phyloP scores from a whole-genome alignment of 2,329 filamentous ascomycete species.

The Drechslerella dactyloides region DNA sequence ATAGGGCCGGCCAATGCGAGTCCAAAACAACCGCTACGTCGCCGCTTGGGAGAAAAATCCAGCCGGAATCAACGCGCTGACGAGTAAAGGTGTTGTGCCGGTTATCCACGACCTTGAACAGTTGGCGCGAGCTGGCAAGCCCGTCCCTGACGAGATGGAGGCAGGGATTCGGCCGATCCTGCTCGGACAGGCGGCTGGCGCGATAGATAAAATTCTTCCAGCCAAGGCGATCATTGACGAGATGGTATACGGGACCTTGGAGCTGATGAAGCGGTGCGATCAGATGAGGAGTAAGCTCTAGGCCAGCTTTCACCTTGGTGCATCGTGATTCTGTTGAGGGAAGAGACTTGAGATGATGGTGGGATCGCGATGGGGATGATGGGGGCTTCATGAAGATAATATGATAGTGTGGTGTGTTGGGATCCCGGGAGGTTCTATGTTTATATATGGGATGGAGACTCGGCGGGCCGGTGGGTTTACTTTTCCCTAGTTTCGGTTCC shows the following conservation, averaged over 20 bases:
- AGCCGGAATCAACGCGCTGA: conserved; percentile 75
- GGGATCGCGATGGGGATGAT: background rate
- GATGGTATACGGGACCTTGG: conserved; percentile 80
- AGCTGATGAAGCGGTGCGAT: conserved; percentile 62
- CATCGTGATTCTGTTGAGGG: background rate
- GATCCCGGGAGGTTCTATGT: too few relatives aligned
- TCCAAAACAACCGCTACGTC: conserved; percentile 83
- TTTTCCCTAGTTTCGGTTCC: too few relatives aligned
- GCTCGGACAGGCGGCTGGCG: conserved; percentile 91
- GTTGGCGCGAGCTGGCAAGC: conserved; percentile 63
- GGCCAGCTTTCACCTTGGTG: background rate
- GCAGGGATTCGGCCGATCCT: conserved; percentile 77
- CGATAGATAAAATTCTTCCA: conserved; percentile 77
- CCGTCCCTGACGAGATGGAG: conserved; percentile 77
- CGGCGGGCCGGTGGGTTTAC: too few relatives aligned
- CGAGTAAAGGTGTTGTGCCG: conserved; percentile 77
- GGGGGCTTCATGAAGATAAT: too few relatives aligned
- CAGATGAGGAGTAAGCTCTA: conserved; percentile 36
- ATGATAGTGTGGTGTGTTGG: too few relatives aligned
- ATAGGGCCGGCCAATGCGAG: conserved; percentile 78
- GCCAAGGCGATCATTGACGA: conserved; percentile 82
- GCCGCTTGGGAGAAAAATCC: conserved; percentile 78
- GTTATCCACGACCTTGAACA: conserved; percentile 59
- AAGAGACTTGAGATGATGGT: background rate
- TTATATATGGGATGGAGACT: too few relatives aligned